Base-by-base conservation (phyloP, 441 rosid genomes). In the Erodium chrysanthum region DNA sequence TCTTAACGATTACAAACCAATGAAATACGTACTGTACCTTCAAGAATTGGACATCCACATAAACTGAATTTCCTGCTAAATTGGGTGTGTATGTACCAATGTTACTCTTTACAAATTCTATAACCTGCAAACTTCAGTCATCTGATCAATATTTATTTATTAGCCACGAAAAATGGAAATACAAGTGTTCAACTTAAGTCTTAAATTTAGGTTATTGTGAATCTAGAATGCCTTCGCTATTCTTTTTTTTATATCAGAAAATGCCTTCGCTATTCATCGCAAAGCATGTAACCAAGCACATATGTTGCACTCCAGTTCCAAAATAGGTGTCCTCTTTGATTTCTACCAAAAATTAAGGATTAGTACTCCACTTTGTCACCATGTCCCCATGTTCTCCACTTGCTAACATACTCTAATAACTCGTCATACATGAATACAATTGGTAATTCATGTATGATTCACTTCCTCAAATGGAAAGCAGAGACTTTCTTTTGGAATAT, bases 61-160 rank as follows among this genome's bases (percentile, higher is more conserved):
- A 94, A 29, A 94, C 77, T 0, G 96, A 89, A 75, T 94, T 94
- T 76, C 98, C 97, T 27, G 97, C 96, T 70, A 91, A 71, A 67
- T 44, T 86, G 74, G 94, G 90, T 0, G 81, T 78, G 67, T 74
- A 76, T 54, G 86, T 66, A 52, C 97, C 92, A 68, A 89, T 75
- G 73, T 94, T 83, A 73, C 74, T 81, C 78, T 70, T 89, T 10
- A 94, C 88, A 71, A 94, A 94, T 70, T 84, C 81, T 29, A 83
- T 78, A 65, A 94, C 96, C 97, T 89, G 96, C 84, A 87, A 18
- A 22, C 52, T 22, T 70, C 66, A 67, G 72, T 23, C n/a, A 22
- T 48, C 40, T 10, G 48, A 56, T 61, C 25, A 54, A 20, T 6
- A 54, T 62, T n/a, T 64, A 18, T 35, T 31, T 48, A 5, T 33